Evolutionary conservation across 148 eudicot genomes (phyloP).

Genomic region (Nepenthes mirabilis): DNA sequence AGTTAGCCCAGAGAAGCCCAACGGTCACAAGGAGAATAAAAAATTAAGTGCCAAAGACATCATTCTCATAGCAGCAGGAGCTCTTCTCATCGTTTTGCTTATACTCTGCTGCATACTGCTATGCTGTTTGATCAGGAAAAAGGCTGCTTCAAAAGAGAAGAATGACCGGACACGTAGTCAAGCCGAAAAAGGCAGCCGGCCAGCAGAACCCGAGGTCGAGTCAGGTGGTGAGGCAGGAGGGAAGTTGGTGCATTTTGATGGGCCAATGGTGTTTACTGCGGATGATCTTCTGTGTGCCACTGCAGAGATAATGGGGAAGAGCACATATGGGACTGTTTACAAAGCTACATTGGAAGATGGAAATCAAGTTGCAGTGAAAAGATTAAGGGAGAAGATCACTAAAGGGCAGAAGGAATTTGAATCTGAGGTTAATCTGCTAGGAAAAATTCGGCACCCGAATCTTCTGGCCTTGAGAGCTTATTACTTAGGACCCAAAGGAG

Average conservation of each 20-base stretch:
- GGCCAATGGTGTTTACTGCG: constrained; percentile 71
- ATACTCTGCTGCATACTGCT: constrained; percentile 52
- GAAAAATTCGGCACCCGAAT: constrained; percentile 71
- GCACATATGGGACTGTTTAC: constrained; percentile 86
- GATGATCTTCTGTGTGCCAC: constrained; percentile 85
- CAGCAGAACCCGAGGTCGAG: constrained; percentile 32
- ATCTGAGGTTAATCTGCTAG: constrained; percentile 65
- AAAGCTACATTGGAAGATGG: constrained; percentile 88
- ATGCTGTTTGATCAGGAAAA: constrained; percentile 54
- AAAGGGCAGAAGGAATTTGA: constrained; percentile 73
- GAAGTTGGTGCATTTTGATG: constrained; percentile 80
- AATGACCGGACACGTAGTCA: constrained; percentile 13
- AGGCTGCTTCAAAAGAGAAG: constrained; percentile 20
- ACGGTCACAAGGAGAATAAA: constrained; percentile 7
- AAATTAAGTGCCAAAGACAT: constrained; percentile 50
- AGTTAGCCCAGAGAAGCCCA: constrained; percentile 2
- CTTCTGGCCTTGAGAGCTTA: constrained; percentile 88
- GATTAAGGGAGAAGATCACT: constrained; percentile 68
- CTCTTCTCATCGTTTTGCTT: constrained; percentile 38
- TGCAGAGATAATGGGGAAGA: constrained; percentile 92
- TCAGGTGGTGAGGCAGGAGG: constrained; percentile 59
- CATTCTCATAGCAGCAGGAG: constrained; percentile 65
- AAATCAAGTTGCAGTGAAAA: constrained; percentile 74
- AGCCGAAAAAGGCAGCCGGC: constrained; percentile 40
- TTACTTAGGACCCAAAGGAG: constrained; percentile 85